These are phyloP conservation scores for Ceratocystis papillata DNA, from an alignment of 2,329 filamentous ascomycete genomes.

Conservation along the genomic window DNA sequence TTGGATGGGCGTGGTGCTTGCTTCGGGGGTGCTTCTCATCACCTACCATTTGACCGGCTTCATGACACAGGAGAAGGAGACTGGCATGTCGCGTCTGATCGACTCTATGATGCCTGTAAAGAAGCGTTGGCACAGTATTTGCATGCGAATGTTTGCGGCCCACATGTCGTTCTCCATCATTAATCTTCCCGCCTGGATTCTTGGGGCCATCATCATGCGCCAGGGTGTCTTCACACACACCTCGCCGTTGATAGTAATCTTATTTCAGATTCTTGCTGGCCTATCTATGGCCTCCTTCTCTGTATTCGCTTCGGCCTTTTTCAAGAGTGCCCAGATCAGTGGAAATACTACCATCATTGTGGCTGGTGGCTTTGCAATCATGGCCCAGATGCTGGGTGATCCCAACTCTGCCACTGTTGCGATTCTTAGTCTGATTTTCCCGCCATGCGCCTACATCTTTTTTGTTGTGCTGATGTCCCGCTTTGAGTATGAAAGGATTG, in stretches of 20 bases:
- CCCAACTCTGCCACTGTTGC: slow-evolving; percentile 54
- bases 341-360: slow-evolving; percentile 68
- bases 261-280: slow-evolving; percentile 68
- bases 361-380: slow-evolving; percentile 64
- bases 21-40: slow-evolving; percentile 68
- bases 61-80: slow-evolving; percentile 74
- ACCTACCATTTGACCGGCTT: slow-evolving; percentile 80
- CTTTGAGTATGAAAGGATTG: slow-evolving; percentile 53
- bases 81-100: slow-evolving; percentile 76
- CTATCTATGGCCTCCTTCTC: slow-evolving; percentile 69
- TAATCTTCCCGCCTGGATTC: slow-evolving; percentile 73
- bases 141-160: slow-evolving; percentile 64
- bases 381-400: slow-evolving; percentile 62
- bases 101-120: slow-evolving; percentile 83
- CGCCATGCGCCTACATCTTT: slow-evolving; percentile 79
- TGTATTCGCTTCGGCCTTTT: slow-evolving; percentile 70
- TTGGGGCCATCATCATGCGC: slow-evolving; percentile 56
- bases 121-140: slow-evolving; percentile 63
- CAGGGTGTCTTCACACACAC: slow-evolving; percentile 55
- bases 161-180: slow-evolving; percentile 70
- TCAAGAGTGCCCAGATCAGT: slow-evolving; percentile 76
- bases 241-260: slow-evolving; percentile 52
- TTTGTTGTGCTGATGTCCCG: slow-evolving; percentile 67
- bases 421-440: slow-evolving; percentile 64
- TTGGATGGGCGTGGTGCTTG: slow-evolving; percentile 67